Conservation (phyloP, 129 eudicot species). For the Centella asiatica region DNA sequence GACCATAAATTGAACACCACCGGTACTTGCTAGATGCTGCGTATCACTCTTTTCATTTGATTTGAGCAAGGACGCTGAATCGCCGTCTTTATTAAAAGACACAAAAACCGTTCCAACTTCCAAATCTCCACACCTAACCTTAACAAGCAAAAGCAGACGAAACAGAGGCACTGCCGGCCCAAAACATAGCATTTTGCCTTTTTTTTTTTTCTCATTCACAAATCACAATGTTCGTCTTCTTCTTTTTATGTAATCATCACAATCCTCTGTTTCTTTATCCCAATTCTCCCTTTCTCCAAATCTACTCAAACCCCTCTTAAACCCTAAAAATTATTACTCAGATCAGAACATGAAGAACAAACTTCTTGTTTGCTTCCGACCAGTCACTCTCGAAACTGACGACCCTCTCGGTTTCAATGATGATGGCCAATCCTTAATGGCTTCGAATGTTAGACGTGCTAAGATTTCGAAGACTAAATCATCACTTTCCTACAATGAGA, state of each 20-base stretch:
- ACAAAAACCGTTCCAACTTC: neutral
- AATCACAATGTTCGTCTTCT: too few relatives aligned
- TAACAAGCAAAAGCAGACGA: constrained; percentile 13
- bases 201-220: too few relatives aligned
- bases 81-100: too few relatives aligned
- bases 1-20: too few relatives aligned
- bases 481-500: constrained; percentile 4
- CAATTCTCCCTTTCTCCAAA: neutral
- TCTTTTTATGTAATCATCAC: too few relatives aligned
- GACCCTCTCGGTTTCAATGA: neutral
- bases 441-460: neutral
- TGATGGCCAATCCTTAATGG: neutral
- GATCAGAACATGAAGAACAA: constrained; percentile 33
- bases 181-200: neutral
- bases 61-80: too few relatives aligned
- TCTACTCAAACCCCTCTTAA: neutral
- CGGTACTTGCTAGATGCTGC: too few relatives aligned
- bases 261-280: too few relatives aligned
- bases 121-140: too few relatives aligned
- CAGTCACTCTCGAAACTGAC: constrained; percentile 18
- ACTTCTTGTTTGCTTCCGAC: constrained; percentile 34
- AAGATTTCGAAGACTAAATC: constrained; percentile 15
- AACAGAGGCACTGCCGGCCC: constrained; percentile 14
- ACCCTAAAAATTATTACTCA: neutral
- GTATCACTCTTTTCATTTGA: too few relatives aligned